Evolutionary conservation across 164 flowering plant species (phyloP), one percentile per base, ranked within the genome.

Genomic region (Stephania yunnanensis): DNA sequence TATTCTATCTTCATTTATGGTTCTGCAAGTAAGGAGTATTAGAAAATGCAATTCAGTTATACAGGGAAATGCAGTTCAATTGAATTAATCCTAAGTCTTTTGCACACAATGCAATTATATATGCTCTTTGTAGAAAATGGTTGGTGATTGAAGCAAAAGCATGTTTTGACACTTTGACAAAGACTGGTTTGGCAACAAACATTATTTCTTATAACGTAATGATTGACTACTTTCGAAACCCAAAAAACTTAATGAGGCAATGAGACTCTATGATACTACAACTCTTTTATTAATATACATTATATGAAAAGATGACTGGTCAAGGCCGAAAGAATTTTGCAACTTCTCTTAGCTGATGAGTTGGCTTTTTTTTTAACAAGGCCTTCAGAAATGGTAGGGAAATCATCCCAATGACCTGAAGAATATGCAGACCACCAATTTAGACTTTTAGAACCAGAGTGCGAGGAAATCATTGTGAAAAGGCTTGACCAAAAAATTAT

Each of bases 1-100:
- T 91, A 87, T 75, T 87, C 93, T 63, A 85, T 89, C 71, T 81
- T 93, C 68, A 87, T 93, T 75, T 87, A 83, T 81, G 91, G 90
- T 87, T 86, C n/a, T 89, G 91, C 84, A 85, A 84, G 82, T 79
- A 81, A 73, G 94, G 93, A 46, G 79, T 87, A 73, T 77, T 88
- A 36, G 82, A 81, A 19, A 78, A 48, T 71, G 93, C 93, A 67
- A 75, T 83, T 72, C 75, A 82, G 30, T 65, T 91, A 22, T 89
- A 78, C 68, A 65, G 64, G 36, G 87, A 85, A 68, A 90, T 90
- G 93, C 74, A 81, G 72, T 77, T 80, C 3, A 83, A 82, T 67
- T 70, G 84, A 74, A 83, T 87, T 12, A 73, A 76, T 65, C 89
- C 91, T 63, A 84, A 85, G 77, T 78, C 83, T 65, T 78, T 77